Evolutionary conservation across 495 filamentous ascomycete genomes (phyloP), one percentile per base, ranked within the genome.

Genomic region (Cairneyella variabilis): DNA sequence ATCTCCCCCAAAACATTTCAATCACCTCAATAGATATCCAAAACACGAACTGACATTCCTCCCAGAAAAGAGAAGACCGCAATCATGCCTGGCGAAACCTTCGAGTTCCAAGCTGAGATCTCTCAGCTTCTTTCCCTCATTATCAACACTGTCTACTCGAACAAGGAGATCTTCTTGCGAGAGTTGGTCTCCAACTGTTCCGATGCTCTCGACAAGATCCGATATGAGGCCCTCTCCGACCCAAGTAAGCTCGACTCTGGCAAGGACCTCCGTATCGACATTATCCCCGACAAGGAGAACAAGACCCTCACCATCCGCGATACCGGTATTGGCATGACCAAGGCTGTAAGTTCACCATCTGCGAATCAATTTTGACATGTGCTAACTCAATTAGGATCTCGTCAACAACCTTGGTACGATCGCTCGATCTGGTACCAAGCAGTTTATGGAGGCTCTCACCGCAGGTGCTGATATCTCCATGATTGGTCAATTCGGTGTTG

Each of bases 91-190:
- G 69, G 68, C 58, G 88, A 96, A 79, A 95, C 89, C 54, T 97
- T 97, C 78, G 91, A 97, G 85, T 98, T 98, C 80, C 93, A 98
- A 84, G 92, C 91, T 86, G 92, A 97, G 86, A 97, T 97, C 73
- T 96, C 90, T 85, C 93, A 98, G 90, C 89, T 98, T 48, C 88
- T 98, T 68, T 90, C 86, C 57, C 85, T 98, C 67, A 97, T 98
- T 76, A 97, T 98, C 80, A 98, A 98, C 87, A 97, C 93, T 55
- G 93, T 98, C 78, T 98, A 98, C 84, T 96, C 91, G 59, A 98
- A 98, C 83, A 98, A 98, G 84, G 93, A 97, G 78, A 98, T 98
- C 74, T 98, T 97, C 85, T 77, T 98, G 62, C 80, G 93, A 83
- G 93, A 98, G 73, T 71, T 98, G 63, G 88, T 98, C 63, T 97